Percentiles rank a stretch among this genome's conserved stretches.
Evolutionary conservation across 2,329 filamentous ascomycete genomes (phyloP).

Genomic region (Epichloe bromicola): DNA sequence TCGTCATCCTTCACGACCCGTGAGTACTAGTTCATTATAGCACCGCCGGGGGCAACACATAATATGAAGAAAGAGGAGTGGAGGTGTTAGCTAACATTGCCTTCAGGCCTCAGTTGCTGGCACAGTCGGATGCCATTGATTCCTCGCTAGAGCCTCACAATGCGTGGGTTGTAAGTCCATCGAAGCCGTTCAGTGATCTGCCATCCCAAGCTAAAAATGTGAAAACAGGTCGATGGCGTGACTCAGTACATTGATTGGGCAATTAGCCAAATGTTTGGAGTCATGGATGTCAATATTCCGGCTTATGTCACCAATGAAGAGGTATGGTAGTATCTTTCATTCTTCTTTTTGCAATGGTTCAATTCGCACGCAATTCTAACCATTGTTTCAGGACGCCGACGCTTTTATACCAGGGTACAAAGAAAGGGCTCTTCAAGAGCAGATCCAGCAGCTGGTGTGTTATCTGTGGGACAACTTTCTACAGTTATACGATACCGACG

Average conservation of each 20-base stretch:
- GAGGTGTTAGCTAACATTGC: neutral
- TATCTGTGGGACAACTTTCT: constrained; percentile 98
- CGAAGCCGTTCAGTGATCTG: neutral
- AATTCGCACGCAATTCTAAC: neutral
- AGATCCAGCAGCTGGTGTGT: constrained; percentile 59
- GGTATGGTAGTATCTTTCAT: constrained; percentile 21
- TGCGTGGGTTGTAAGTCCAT: constrained; percentile 62
- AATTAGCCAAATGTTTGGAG: constrained; percentile 57
- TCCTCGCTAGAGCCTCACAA: constrained; percentile 72
- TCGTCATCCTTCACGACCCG: constrained; percentile 88
- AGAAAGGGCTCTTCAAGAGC: constrained; percentile 39
- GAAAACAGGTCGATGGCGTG: constrained; percentile 61
- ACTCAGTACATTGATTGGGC: constrained; percentile 80
- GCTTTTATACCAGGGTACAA: constrained; percentile 30
- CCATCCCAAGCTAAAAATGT: constrained; percentile 7
- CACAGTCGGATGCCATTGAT: constrained; percentile 54
- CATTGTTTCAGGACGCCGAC: constrained; percentile 29
- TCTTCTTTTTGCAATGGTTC: neutral
- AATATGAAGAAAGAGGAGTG: neutral
- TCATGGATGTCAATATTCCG: constrained; percentile 88
- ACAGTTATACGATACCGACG: constrained; percentile 56
- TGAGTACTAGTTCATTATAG: constrained; percentile 31
- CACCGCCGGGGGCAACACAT: neutral
- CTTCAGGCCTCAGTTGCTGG: constrained; percentile 53
- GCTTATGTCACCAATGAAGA: constrained; percentile 56